Percentiles rank a stretch among this genome's conserved stretches.
phyloP scores from a whole-genome alignment of 768 basidiomycete species.

The Pleurotus sapidus region DNA sequence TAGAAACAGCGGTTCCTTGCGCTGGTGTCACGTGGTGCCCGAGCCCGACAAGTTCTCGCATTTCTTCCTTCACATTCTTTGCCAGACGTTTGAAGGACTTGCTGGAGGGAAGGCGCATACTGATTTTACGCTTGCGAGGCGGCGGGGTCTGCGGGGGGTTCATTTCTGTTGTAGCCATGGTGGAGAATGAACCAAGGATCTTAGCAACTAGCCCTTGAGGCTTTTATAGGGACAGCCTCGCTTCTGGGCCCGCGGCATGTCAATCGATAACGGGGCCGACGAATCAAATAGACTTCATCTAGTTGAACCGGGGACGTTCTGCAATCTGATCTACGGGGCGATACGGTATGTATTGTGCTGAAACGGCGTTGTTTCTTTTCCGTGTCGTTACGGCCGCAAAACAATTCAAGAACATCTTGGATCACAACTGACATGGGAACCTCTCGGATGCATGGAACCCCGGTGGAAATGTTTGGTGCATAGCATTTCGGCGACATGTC shows the following conservation, averaged over 20 bases:
- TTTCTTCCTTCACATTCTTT: conserved; percentile 19
- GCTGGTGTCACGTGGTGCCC: conserved; percentile 12
- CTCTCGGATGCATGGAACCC: too few species aligned
- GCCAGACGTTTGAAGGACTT: conserved; percentile 20
- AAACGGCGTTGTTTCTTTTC: background rate
- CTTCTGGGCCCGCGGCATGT: background rate
- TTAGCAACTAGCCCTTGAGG: background rate
- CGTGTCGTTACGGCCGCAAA: background rate
- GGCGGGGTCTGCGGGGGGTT: conserved; percentile 2
- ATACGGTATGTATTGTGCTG: background rate
- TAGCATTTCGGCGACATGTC: too few species aligned
- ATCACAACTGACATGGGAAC: too few species aligned
- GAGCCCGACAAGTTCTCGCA: conserved; percentile 10
- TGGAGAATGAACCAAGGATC: background rate
- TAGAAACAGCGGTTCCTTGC: background rate
- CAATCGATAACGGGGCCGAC: background rate
- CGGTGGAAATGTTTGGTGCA: too few species aligned
- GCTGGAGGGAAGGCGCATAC: conserved; percentile 16
- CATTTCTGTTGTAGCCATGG: background rate
- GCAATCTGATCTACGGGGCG: background rate
- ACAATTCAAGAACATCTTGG: too few species aligned
- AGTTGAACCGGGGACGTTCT: background rate
- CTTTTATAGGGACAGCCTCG: background rate
- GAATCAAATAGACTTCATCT: conserved; percentile 1
- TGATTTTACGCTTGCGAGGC: conserved; percentile 6